Evolutionary conservation across 441 rosid genomes (phyloP).

Genomic region (Pelargonium myrrhifolium): DNA sequence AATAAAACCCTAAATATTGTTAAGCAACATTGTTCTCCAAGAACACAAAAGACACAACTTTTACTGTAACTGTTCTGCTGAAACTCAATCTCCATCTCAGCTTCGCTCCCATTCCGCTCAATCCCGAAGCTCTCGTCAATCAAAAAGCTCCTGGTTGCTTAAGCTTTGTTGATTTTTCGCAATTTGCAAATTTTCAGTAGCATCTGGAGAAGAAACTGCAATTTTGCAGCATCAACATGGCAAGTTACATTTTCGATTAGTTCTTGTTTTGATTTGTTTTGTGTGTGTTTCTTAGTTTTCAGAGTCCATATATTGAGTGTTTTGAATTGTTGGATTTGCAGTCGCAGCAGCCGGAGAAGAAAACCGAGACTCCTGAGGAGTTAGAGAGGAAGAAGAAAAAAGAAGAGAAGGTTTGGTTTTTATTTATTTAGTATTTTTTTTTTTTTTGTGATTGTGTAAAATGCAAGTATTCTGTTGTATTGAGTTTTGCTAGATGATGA

Average conservation of each 20-base stretch:
- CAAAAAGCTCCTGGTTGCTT: no score
- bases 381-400: slow-evolving; percentile 87
- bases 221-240: background rate
- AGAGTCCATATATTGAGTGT: background rate
- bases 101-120: no score
- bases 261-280: background rate
- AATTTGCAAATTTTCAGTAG: background rate
- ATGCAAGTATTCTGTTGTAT: background rate
- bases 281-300: background rate
- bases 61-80: no score
- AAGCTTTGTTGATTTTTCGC: no score
- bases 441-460: background rate
- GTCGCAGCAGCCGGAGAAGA: slow-evolving; percentile 42
- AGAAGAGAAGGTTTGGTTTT: slow-evolving; percentile 57
- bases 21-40: no score
- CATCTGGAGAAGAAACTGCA: background rate
- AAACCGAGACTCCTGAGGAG: slow-evolving; percentile 46
- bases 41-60: no score
- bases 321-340: slow-evolving; percentile 17
- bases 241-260: background rate
- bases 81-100: no score
- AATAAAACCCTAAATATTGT: no score
- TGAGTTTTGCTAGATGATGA: background rate
- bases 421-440: background rate
- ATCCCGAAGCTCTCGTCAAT: no score